phyloP scores from a whole-genome alignment of 345 rosid genomes.

The Triadica sebifera region DNA sequence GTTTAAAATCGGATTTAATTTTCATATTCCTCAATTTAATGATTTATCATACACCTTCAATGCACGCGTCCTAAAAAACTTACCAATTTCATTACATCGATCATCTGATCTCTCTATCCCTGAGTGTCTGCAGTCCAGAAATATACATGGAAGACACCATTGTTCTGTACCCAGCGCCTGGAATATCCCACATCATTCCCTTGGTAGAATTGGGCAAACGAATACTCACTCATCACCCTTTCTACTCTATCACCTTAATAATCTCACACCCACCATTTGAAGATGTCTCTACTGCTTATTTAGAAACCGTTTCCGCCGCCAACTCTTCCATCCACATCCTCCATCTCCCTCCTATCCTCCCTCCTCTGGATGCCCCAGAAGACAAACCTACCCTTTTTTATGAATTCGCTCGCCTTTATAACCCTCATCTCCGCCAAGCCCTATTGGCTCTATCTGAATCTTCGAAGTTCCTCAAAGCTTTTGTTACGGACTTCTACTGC shows the following conservation, averaged over 20 bases:
- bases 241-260: slow-evolving; percentile 15
- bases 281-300: slow-evolving; percentile 9
- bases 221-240: background rate
- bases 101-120: too few species aligned
- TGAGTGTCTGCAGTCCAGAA: too few species aligned
- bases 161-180: slow-evolving; percentile 22
- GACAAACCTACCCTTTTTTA: background rate
- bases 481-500: slow-evolving; percentile 30
- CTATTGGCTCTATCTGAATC: slow-evolving; percentile 1
- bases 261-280: slow-evolving; percentile 3
- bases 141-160: slow-evolving; percentile 11
- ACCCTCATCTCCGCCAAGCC: slow-evolving; percentile 16
- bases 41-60: too few species aligned
- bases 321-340: slow-evolving; percentile 19
- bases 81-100: too few species aligned
- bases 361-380: background rate
- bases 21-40: too few species aligned
- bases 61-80: too few species aligned
- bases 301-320: background rate
- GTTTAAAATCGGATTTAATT: too few species aligned
- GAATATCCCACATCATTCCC: slow-evolving; percentile 20
- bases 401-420: slow-evolving; percentile 10
- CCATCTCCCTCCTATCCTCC: slow-evolving; percentile 12
- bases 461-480: slow-evolving; percentile 8
- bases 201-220: background rate